Conservation (phyloP, 345 rosid genomes). For the Theobroma cacao region DNA sequence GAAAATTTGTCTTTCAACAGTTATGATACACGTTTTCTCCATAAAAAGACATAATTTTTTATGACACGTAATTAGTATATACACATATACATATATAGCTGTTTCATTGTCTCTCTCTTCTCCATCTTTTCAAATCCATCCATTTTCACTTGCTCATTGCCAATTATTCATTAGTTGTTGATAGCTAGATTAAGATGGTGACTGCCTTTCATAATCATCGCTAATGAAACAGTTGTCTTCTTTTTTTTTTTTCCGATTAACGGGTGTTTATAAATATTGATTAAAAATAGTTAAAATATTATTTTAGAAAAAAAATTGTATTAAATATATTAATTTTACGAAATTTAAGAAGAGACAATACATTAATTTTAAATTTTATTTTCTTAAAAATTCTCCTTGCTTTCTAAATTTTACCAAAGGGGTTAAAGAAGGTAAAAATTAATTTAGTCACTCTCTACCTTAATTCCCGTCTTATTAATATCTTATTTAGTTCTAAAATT, state of each 20-base stretch:
- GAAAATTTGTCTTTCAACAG: not conserved
- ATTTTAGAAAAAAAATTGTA: too few relatives aligned
- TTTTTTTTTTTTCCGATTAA: too few relatives aligned
- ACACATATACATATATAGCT: not conserved
- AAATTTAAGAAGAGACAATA: too few relatives aligned
- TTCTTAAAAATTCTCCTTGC: too few relatives aligned
- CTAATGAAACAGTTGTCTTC: not conserved
- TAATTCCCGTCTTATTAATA: not conserved
- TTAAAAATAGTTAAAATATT: too few relatives aligned
- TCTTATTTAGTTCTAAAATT: not conserved
- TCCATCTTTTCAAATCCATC: not conserved
- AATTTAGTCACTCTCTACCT: not conserved
- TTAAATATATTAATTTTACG: too few relatives aligned
- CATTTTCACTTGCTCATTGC: not conserved
- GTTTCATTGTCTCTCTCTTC: not conserved
- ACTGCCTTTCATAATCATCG: not conserved
- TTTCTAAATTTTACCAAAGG: not conserved
- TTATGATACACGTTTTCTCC: constrained; percentile 5
- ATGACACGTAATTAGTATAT: not conserved
- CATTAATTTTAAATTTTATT: too few relatives aligned
- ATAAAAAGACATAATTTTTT: not conserved
- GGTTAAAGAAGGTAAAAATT: not conserved
- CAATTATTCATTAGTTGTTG: not conserved
- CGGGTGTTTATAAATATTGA: too few relatives aligned
- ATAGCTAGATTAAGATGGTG: not conserved